A percentile compares a stretch with the other conserved stretches of the same genome.
These are phyloP conservation scores for Geotrichum restrictum DNA, from an alignment of 1,139 yeast species.

Conservation along the genomic window DNA sequence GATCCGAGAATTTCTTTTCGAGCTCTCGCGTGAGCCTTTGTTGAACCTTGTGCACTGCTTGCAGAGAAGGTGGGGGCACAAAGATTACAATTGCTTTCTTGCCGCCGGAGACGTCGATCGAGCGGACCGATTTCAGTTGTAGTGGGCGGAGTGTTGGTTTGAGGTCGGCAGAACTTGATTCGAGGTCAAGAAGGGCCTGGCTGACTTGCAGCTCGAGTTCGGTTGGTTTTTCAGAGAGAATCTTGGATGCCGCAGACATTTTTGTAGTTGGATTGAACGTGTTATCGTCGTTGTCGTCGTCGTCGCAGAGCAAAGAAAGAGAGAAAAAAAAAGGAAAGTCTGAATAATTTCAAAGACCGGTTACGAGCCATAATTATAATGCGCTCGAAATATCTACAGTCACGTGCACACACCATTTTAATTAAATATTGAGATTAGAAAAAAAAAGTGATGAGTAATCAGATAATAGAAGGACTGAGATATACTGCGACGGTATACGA, in stretches of 20 bases:
- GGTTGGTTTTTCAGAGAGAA: slow-evolving; percentile 69
- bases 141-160: slow-evolving; percentile 97
- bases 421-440: too few species aligned
- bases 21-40: slow-evolving; percentile 91
- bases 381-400: too few species aligned
- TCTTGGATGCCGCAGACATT: slow-evolving; percentile 96
- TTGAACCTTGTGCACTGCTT: slow-evolving; percentile 96
- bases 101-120: slow-evolving; percentile 97
- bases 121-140: slow-evolving; percentile 98
- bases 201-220: slow-evolving; percentile 99
- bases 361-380: too few species aligned
- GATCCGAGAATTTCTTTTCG: slow-evolving; percentile 99
- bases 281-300: slow-evolving; percentile 8
- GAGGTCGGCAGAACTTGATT: slow-evolving; percentile 87
- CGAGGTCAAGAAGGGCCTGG: slow-evolving; percentile 97
- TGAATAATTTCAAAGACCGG: too few species aligned
- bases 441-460: too few species aligned
- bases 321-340: neutral
- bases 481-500: too few species aligned
- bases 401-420: too few species aligned
- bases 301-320: neutral
- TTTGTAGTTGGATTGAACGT: slow-evolving; percentile 30
- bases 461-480: too few species aligned
- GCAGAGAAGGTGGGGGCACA: slow-evolving; percentile 94
- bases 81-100: slow-evolving; percentile 97